Percentiles rank a stretch among this genome's conserved stretches.
Conservation (phyloP, 116 monocot species). For the Cymodocea nodosa region DNA sequence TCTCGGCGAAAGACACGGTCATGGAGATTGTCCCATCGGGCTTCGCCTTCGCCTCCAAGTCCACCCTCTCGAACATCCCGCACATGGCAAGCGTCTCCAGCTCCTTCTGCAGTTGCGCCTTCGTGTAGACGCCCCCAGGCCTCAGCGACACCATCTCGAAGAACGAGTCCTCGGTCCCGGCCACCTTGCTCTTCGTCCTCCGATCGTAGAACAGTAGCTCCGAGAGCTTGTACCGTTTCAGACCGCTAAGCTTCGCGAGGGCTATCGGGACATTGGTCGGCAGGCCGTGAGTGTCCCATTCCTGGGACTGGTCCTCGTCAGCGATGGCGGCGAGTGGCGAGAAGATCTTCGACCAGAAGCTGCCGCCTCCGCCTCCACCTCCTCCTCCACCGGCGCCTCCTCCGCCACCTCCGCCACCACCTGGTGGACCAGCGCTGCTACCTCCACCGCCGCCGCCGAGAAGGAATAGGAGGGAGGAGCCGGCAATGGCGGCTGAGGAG, state of each 20-base stretch:
- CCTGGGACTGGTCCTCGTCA: slow-evolving; percentile 33
- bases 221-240: slow-evolving; percentile 63
- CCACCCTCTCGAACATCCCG: slow-evolving; percentile 98
- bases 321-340: slow-evolving; percentile 27
- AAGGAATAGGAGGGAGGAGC: slow-evolving; percentile 2
- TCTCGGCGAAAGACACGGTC: slow-evolving; percentile 70
- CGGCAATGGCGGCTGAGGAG: not conserved
- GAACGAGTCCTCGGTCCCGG: slow-evolving; percentile 72
- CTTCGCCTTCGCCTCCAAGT: slow-evolving; percentile 78
- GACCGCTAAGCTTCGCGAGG: slow-evolving; percentile 48
- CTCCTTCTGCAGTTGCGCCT: slow-evolving; percentile 74
- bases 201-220: slow-evolving; percentile 74
- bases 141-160: slow-evolving; percentile 97
- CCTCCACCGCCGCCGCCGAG: slow-evolving; percentile 12
- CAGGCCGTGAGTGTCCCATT: slow-evolving; percentile 65
- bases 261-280: slow-evolving; percentile 53
- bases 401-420: slow-evolving; percentile 16
- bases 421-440: slow-evolving; percentile 7
- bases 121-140: slow-evolving; percentile 78
- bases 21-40: slow-evolving; percentile 71
- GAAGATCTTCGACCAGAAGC: slow-evolving; percentile 48
- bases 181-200: slow-evolving; percentile 18
- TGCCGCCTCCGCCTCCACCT: slow-evolving; percentile 21
- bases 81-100: slow-evolving; percentile 79
- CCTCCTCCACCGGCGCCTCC: slow-evolving; percentile 36